Conservation (phyloP, 1,284 basidiomycete species). For the Cystodermella granulosa region DNA sequence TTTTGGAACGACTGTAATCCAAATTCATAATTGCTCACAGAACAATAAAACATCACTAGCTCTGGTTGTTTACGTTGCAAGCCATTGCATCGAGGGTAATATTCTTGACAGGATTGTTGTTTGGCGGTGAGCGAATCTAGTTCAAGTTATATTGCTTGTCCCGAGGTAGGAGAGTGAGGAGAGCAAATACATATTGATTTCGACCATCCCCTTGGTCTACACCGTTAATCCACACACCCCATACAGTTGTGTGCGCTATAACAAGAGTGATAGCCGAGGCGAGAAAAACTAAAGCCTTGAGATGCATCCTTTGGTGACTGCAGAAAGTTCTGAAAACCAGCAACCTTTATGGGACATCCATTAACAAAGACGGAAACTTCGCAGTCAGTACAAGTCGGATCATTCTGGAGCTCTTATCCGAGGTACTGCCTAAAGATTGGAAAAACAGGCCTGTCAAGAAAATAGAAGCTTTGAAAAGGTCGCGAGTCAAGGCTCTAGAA, state of each 20-base stretch:
- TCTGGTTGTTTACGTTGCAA: conserved; percentile 30
- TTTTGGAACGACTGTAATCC: conserved; percentile 17
- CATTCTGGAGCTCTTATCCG: too few relatives aligned
- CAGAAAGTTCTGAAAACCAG: neutral
- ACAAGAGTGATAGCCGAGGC: conserved; percentile 12
- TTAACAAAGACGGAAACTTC: too few relatives aligned
- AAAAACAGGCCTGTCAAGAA: too few relatives aligned
- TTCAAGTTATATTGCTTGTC: neutral
- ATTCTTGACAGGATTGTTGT: conserved; percentile 32
- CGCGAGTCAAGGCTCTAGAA: too few relatives aligned
- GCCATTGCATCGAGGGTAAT: conserved; percentile 25
- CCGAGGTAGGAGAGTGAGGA: neutral
- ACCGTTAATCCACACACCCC: conserved; percentile 24
- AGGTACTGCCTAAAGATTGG: too few relatives aligned
- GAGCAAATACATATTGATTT: conserved; percentile 17
- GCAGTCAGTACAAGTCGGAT: too few relatives aligned
- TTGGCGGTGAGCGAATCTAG: conserved; percentile 31
- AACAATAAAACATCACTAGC: conserved; percentile 8
- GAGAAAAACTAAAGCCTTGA: conserved; percentile 8
- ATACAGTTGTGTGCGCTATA: conserved; percentile 20
- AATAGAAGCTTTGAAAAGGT: too few relatives aligned
- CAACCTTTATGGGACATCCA: too few relatives aligned
- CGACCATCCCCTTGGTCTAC: conserved; percentile 22
- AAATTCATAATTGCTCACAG: neutral
- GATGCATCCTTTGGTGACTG: conserved; percentile 10